These are phyloP conservation scores for Tricholoma sp. DNA, from an alignment of 768 basidiomycete genomes.

Conservation along the genomic window DNA sequence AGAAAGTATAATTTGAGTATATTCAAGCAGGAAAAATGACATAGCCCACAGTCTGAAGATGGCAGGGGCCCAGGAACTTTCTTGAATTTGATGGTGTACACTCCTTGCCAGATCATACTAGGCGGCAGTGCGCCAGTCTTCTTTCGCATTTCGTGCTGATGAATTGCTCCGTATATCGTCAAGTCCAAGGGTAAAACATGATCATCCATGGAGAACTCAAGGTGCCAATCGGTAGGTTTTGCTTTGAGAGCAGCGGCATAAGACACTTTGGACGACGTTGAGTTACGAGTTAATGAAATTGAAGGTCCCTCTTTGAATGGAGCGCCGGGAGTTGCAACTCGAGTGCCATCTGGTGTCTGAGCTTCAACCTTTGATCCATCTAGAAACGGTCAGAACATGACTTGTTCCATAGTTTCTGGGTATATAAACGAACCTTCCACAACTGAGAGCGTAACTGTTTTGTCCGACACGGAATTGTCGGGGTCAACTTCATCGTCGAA, in stretches of 20 bases:
- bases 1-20: background rate
- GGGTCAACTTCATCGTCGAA: conserved; percentile 85
- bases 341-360: conserved; percentile 94
- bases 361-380: conserved; percentile 95
- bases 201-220: conserved; percentile 94
- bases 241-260: conserved; percentile 94
- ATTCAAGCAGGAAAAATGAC: background rate
- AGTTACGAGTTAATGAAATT: conserved; percentile 20
- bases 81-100: conserved; percentile 90
- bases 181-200: conserved; percentile 78
- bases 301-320: conserved; percentile 34
- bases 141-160: conserved; percentile 84
- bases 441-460: conserved; percentile 81
- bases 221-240: conserved; percentile 94
- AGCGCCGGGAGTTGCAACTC: conserved; percentile 82
- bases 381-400: conserved; percentile 21
- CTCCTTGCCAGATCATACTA: conserved; percentile 81
- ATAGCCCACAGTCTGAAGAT: conserved; percentile 49
- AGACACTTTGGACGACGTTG: conserved; percentile 47
- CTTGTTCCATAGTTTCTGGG: background rate
- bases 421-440: conserved; percentile 57
- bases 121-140: conserved; percentile 57
- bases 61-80: conserved; percentile 84
- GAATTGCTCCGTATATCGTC: conserved; percentile 95
- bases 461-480: conserved; percentile 66